A percentile compares a stretch with the other conserved stretches of the same genome.
These are phyloP conservation scores for Oidium heveae DNA, from an alignment of 2,329 filamentous ascomycete species.

Conservation along the genomic window DNA sequence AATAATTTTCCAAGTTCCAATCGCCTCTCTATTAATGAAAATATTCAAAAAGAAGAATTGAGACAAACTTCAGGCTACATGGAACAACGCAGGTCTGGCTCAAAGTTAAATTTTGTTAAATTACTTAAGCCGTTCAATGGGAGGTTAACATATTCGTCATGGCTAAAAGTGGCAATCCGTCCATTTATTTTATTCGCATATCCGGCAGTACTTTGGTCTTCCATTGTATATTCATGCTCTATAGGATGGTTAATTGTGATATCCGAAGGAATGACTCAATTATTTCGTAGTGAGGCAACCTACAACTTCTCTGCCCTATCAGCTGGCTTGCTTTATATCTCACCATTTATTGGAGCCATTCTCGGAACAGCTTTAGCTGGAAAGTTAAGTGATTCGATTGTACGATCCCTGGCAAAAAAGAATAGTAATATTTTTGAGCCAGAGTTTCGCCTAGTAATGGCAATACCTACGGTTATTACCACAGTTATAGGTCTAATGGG, in stretches of 20 bases:
- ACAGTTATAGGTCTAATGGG: slow-evolving; percentile 78
- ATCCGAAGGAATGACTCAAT: slow-evolving; percentile 60
- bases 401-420: slow-evolving; percentile 52
- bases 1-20: too few species aligned
- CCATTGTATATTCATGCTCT: slow-evolving; percentile 62
- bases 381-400: slow-evolving; percentile 63
- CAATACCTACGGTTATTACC: slow-evolving; percentile 47
- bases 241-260: slow-evolving; percentile 91
- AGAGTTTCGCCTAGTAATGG: slow-evolving; percentile 81
- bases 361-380: slow-evolving; percentile 83
- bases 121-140: slow-evolving; percentile 50
- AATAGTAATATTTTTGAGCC: slow-evolving; percentile 93
- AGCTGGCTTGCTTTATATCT: slow-evolving; percentile 69
- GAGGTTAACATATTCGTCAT: slow-evolving; percentile 50
- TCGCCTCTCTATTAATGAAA: too few species aligned
- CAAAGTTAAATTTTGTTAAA: slow-evolving; percentile 16
- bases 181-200: slow-evolving; percentile 76
- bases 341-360: slow-evolving; percentile 69
- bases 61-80: too few species aligned
- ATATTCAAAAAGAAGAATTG: too few species aligned
- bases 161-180: slow-evolving; percentile 50
- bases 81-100: too few species aligned
- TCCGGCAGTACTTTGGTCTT: slow-evolving; percentile 71
- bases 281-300: slow-evolving; percentile 41
- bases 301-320: slow-evolving; percentile 69